Percentiles rank a stretch among this genome's conserved stretches.
phyloP scores from a whole-genome alignment of 257 asterid species.

The Salvia hispanica region DNA sequence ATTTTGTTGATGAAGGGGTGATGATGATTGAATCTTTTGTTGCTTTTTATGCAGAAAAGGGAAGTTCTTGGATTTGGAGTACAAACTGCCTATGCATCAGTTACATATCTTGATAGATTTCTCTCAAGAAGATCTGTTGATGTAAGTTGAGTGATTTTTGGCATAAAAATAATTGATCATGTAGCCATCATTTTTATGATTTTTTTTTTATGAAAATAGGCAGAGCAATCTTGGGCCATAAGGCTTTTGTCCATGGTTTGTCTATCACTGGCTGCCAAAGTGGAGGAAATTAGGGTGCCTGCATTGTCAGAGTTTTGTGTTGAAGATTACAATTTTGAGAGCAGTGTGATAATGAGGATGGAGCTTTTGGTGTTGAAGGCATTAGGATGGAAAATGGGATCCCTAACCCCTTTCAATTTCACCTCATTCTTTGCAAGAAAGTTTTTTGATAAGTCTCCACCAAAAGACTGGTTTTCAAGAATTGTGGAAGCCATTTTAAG shows the following conservation, averaged over 20 bases:
- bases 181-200: slow-evolving; percentile 3
- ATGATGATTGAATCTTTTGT: not conserved
- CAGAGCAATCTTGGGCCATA: slow-evolving; percentile 45
- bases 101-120: slow-evolving; percentile 56
- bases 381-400: slow-evolving; percentile 64
- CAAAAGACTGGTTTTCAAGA: slow-evolving; percentile 31
- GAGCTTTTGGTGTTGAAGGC: slow-evolving; percentile 54
- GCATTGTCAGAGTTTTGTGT: slow-evolving; percentile 41
- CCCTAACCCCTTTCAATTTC: slow-evolving; percentile 56
- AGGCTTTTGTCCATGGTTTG: slow-evolving; percentile 54
- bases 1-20: not conserved
- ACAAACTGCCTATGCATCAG: slow-evolving; percentile 56
- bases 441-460: slow-evolving; percentile 27
- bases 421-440: slow-evolving; percentile 43
- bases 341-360: slow-evolving; percentile 50
- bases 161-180: not conserved
- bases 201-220: slow-evolving; percentile 27
- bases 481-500: slow-evolving; percentile 36
- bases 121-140: slow-evolving; percentile 49
- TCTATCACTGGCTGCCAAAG: slow-evolving; percentile 66
- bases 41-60: slow-evolving; percentile 43
- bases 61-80: slow-evolving; percentile 43
- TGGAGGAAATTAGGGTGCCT: slow-evolving; percentile 54
- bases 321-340: slow-evolving; percentile 43
- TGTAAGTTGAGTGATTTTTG: slow-evolving; percentile 37